These are phyloP conservation scores for Adansonia rubrostipa DNA, from an alignment of 441 rosid species.

Conservation along the genomic window DNA sequence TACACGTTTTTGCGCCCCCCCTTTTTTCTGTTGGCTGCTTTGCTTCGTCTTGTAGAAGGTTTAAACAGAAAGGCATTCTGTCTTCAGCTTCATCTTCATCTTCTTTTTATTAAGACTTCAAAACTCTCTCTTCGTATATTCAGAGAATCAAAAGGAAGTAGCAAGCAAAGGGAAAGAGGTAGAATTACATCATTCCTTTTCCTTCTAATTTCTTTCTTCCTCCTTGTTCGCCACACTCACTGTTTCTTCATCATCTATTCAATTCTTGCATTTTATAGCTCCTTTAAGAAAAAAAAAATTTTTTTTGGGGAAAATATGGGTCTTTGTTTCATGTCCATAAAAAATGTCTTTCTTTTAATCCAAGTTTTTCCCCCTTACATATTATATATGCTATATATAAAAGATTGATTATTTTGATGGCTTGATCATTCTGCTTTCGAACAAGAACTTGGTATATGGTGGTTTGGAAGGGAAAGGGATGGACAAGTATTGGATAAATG, in stretches of 20 bases:
- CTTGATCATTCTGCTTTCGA: conserved; percentile 18
- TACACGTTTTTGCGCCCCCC: not conserved
- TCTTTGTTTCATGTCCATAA: not conserved
- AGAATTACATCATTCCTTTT: not conserved
- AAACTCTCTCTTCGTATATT: not conserved
- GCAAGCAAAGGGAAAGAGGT: conserved; percentile 29
- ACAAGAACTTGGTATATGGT: not conserved
- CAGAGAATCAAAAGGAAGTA: conserved; percentile 15
- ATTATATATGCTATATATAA: not conserved
- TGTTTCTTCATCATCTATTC: not conserved
- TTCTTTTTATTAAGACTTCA: not conserved
- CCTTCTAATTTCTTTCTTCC: not conserved
- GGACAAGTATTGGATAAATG: not conserved
- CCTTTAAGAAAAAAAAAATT: not conserved
- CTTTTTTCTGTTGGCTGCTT: not conserved
- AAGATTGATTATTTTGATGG: not conserved
- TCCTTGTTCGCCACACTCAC: not conserved
- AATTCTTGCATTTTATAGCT: not conserved
- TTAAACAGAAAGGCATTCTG: not conserved
- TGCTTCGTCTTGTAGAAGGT: not conserved
- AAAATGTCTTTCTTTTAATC: conserved; percentile 3
- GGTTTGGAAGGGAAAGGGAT: not conserved
- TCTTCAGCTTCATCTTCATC: not conserved
- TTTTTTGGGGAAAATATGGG: not conserved
- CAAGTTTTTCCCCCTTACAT: not conserved